Conservation (phyloP, 2,329 filamentous ascomycete genomes). For the Colletotrichum theobromicola region DNA sequence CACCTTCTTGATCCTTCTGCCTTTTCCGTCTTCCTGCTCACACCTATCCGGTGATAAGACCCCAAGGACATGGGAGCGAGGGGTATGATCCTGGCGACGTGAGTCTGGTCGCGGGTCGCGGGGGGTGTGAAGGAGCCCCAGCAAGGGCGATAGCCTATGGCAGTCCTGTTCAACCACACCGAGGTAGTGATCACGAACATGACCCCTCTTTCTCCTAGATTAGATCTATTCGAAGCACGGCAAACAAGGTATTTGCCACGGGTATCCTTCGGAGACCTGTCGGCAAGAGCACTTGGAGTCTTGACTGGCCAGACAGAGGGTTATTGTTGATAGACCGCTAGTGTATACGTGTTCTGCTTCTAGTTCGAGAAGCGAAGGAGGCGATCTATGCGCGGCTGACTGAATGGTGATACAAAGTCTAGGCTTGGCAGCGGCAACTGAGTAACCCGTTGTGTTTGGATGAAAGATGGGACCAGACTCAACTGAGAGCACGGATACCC, state of each 20-base stretch:
- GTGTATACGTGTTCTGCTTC: neutral
- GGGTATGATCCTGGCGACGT: neutral
- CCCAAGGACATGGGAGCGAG: neutral
- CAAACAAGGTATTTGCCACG: neutral
- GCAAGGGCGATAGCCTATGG: constrained; percentile 1
- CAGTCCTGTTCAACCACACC: neutral
- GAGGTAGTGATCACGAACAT: constrained; percentile 1
- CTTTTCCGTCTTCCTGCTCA: neutral
- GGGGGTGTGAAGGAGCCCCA: neutral
- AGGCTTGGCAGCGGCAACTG: constrained; percentile 3
- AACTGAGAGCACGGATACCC: neutral
- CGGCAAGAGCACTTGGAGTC: neutral
- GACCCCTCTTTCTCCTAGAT: neutral
- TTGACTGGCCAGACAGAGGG: neutral
- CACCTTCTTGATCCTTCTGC: neutral
- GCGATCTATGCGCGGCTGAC: constrained; percentile 13
- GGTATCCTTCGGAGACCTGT: constrained; percentile 16
- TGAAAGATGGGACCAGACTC: neutral
- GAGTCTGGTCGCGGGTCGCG: neutral
- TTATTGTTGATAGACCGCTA: neutral
- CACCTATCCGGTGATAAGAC: neutral
- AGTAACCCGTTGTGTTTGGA: constrained; percentile 13
- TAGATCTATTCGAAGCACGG: neutral
- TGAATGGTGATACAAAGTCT: neutral
- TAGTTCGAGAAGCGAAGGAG: neutral